Evolutionary conservation across 2,329 filamentous ascomycete genomes (phyloP), one percentile per base, ranked within the genome.

Genomic region (Neofusicoccum sp.): DNA sequence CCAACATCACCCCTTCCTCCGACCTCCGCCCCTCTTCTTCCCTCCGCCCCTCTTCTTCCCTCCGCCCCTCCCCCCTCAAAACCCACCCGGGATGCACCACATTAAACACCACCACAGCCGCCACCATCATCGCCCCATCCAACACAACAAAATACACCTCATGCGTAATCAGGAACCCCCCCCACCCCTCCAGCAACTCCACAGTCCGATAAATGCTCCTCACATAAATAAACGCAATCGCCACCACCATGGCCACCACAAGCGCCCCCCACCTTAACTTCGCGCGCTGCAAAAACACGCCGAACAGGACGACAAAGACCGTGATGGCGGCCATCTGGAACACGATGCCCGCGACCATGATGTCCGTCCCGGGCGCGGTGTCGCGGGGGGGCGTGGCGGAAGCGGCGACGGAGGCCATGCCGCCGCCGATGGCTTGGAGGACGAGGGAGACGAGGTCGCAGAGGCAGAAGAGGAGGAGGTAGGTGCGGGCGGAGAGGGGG

Each of bases 401-500:
- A 9, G 78, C 72, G 1, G 81, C 81, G 0, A 79, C 78, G 0
- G 84, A 82, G 1, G 86, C 82, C 45, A 86, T 75, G 56, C 79
- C 84, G 61, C 85, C 85, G 9, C 84, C 84, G 9, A 77, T 77
- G 6, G 82, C 83, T 69, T 87, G 85, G 4, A 87, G 71, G 12
- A 84, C 64, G 24, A 88, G 78, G n/a, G 81, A 83, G 60, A 84
- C 66, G 45, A 86, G 64, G 64, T 87, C 85, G 65, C 82, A 84
- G 12, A 74, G 68, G 65, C 87, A 82, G 72, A 87, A 87, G 63
- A 86, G 79, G 70, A 80, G 80, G 12, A 84, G 85, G 69, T 85
- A 69, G 8, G 62, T 64, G 0, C 71, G 68, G 6, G 64, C 63
- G 3, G 75, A 63, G 8, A 69, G 63, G 0, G 71, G 73, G 66